Base-by-base conservation (phyloP, 306 rosid species). In the Quercus wislizeni region DNA sequence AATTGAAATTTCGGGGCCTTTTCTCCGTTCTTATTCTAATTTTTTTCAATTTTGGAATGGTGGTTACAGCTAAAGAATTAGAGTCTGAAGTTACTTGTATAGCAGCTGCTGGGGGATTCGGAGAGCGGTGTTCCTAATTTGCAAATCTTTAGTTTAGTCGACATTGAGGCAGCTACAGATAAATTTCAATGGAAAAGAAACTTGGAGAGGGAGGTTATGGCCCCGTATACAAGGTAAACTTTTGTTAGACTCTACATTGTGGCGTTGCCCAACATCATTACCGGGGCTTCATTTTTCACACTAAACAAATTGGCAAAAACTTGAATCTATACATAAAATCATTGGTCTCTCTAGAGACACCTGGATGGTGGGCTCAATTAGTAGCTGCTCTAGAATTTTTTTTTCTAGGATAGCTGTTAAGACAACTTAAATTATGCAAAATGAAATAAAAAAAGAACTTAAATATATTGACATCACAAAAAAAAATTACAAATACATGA, bases 171-270 rank as follows among this genome's bases (percentile, higher is more conserved):
- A 1, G 89, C 89, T 31, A 86, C 88, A 10, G 14, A 79, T 19
- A 21, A 38, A 4, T 83, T 88, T 84, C 91, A 52, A 14, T 74
- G 23, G 59, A 79, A 80, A 85, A 88, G n/a, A 88, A 85, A 76
- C 91, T 88, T 43, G 88, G 91, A 28, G 49, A 88, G 68, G 89
- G 91, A 51, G 86, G 91, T 5, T 85, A 78, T 85, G 89, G 91
- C 35, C 88, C 82, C 2, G 83, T 85, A 51, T 85, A 81, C 51
- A 88, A 80, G 85, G 87, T 86, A 43, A 76, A 46, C 14, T 30
- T 23, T 73, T 28, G 52, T 46, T 31, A 83, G 52, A 46, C 52
- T 46, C 52, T 46, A 46, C 15, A 11, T 46, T 46, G 52, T 46
- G 52, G 52, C 52, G 4, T 46, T 46, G 1, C 52, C 52, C 52